Evolutionary conservation across 2,329 filamentous ascomycete genomes (phyloP), one percentile per base, ranked within the genome.

Genomic region (Colletotrichum higginsianum): DNA sequence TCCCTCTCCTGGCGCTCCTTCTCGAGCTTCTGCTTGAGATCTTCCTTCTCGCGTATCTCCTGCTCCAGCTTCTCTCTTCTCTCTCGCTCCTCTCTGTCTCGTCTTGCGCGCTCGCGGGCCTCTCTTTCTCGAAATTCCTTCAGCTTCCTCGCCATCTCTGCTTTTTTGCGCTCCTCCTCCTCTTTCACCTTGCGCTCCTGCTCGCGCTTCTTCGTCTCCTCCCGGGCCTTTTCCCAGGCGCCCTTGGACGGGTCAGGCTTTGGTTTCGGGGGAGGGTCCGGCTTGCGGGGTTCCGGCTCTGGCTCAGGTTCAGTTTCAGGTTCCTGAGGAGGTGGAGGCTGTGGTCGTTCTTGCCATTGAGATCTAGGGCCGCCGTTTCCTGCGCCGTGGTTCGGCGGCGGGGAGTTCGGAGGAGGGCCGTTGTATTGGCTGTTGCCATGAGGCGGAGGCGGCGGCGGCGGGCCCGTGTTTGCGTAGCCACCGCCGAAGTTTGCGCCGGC

Each of bases 131-230:
- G 85, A 13, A 88, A 80, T 74, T 91, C 88, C 42, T 83, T 86
- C 2, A 90, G 78, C 65, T 85, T 82, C 68, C 83, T 86, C 46
- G 86, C 83, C 3, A 86, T 82, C n/a, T 90, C 88, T 44, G 90
- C 88, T 50, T 86, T 87, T 73, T 87, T 84, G 74, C 89, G 89
- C 73, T 88, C 86, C 73, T 92, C 90, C 3, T 88, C 89, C 74
- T 91, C 89, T 73, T 85, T 87, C 2, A 83, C 83, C 76, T 86
- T 91, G 13, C 90, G 89, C 74, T 92, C 90, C 74, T 91, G 90
- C 75, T 92, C 91, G 66, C 87, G 86, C 69, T 85, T 87, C 53
- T 88, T 84, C 23, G 88, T 92, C 75, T 93, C 91, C 77, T 93
- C 91, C 65, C 91, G 85, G 15, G 79, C 64, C 61, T 75, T 77